A percentile compares a stretch with the other conserved stretches of the same genome.
Evolutionary conservation across 805 yeast genomes (phyloP).

Genomic region (Wickerhamiella nectarea): DNA sequence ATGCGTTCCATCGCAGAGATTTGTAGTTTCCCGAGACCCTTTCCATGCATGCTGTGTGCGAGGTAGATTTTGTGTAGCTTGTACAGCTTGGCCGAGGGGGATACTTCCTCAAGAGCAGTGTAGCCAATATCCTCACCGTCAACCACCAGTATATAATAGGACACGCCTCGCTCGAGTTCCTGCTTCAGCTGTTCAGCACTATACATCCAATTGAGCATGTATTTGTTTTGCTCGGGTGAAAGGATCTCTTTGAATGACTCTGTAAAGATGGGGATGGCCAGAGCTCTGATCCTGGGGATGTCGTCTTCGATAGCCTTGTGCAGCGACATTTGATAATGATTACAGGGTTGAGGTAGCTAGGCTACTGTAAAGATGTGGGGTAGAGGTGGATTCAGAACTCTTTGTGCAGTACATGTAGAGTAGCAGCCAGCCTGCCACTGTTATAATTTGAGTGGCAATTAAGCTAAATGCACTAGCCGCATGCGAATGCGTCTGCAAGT

Average conservation of each 20-base stretch:
- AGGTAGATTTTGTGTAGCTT: constrained; percentile 9
- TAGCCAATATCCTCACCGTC: constrained; percentile 5
- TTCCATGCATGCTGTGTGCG: neutral
- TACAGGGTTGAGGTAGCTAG: no score
- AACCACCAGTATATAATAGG: neutral
- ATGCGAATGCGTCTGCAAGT: no score
- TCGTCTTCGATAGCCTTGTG: neutral
- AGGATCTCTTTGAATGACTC: constrained; percentile 4
- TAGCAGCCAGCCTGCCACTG: no score
- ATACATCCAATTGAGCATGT: constrained; percentile 8
- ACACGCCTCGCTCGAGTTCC: constrained; percentile 2
- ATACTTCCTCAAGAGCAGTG: constrained; percentile 2
- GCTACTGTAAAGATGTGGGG: no score
- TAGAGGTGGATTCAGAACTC: no score
- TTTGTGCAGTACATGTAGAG: no score
- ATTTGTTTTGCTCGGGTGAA: constrained; percentile 4
- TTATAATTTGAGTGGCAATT: neutral
- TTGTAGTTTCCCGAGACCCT: constrained; percentile 7
- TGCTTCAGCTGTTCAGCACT: neutral
- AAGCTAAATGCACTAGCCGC: no score
- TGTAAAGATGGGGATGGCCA: constrained; percentile 3
- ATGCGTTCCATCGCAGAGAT: neutral
- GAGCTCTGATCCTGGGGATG: neutral
- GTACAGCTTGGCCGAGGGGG: neutral
- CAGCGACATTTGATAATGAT: neutral